Base-by-base conservation (phyloP, 306 rosid species). In the Pyrus communis region DNA sequence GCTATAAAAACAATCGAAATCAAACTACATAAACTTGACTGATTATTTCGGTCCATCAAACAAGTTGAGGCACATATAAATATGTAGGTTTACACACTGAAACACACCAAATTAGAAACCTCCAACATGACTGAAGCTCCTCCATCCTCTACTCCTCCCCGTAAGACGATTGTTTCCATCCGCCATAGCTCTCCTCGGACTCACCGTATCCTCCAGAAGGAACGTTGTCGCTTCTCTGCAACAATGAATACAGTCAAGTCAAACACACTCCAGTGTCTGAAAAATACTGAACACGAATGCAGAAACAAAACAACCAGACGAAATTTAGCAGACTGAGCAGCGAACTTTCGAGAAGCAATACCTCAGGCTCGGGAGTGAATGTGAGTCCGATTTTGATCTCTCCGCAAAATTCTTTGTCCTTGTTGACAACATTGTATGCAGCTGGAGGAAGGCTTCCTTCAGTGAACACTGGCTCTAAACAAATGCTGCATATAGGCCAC, bases 371-470 rank as follows among this genome's bases (percentile, higher is more conserved):
- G 11, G 71, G 89, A 51, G 46, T 72, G 74, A 91, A 91, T 46
- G 77, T 77, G 69, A 91, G 90, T 75, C 88, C 86, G 77, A 88
- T 11, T 82, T 65, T 79, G 68, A 91, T 85, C 71, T 84, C 89
- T 25, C 95, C 97, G 11, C 85, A 54, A 70, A 64, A 89, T n/a
- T 82, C 78, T 27, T 73, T 81, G 80, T 86, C 85, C 82, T 85
- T 43, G 46, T 74, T 91, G 19, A 91, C 91, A 9, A 93, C 94
- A 52, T 85, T 89, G 81, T 91, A 89, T 21, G 79, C 45, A 2
- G 89, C 77, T 12, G 90, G 70, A 58, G 88, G 86, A 64, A 87
- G 69, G 66, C 42, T 91, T 71, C 94, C 87, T 86, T 84, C 91
- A 1, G 5, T 8, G 71, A 88, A 87, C 73, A 86, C 21, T 15